Base-by-base conservation (phyloP, 768 basidiomycete species). In the Boletus insuetus region DNA sequence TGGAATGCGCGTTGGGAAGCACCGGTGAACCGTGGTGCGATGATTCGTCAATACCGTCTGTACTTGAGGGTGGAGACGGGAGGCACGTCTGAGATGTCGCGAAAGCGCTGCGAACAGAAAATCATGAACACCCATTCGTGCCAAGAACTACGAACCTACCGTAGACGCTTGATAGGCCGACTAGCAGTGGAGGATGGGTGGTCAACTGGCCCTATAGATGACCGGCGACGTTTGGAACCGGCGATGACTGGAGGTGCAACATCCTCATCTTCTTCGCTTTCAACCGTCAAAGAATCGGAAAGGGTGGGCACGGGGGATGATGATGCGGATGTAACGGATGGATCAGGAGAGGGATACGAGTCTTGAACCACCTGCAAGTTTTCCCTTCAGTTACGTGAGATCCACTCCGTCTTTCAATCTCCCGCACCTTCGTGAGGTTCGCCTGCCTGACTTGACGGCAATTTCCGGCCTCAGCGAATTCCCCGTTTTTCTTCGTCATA, bases 201-300 rank as follows among this genome's bases (percentile, higher is more conserved):
- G 26, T 46, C 10, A 17, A 14, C 26, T 22, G 39, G 32, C 4
- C 56, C 64, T 0, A 46, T 17, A 7, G 49, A 56, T 14, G 46
- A 55, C 4, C 49, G 29, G 16, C 54, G 51, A 14, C 69, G 68
- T 34, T 72, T 70, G 3, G 55, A 56, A 11, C 69, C 62, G 2
- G 54, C 60, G 17, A 66, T 13, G 12, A 58, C 29, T 4, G 57
- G 56, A 31, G 63, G 60, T 16, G 29, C 17, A 10, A 54, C 41
- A 45, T 57, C 53, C 2, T 52, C 60, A 2, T 69, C 60, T 17
- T 44, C 49, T 35, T 64, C 60, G 7, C 56, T 64, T 43, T 59
- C 62, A 20, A 58, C 55, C 7, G 50, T 53, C 2, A 46, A 11
- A 9, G 59, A 60, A 0, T 47, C 39, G 3, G 34, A 56, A 19